Conservation (phyloP, 2,329 filamentous ascomycete genomes). For the Sporothrix luriei region DNA sequence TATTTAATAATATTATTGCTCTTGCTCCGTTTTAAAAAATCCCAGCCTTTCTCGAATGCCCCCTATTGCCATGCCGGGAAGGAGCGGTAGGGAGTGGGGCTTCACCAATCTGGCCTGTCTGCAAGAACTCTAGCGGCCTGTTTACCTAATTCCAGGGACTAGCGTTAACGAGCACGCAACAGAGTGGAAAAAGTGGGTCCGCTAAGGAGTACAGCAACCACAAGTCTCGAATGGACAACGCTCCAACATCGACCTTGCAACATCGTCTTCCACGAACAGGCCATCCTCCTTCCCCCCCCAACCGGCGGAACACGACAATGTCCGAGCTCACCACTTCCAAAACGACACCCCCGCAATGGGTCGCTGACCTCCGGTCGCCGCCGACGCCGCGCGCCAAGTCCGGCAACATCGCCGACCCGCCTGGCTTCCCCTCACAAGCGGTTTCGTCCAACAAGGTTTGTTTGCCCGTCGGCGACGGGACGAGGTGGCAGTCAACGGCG, state of each 20-base stretch:
- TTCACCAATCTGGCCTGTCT: not conserved
- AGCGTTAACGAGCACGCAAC: conserved; percentile 13
- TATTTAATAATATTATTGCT: conserved; percentile 19
- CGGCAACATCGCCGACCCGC: conserved; percentile 75
- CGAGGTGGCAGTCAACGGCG: not conserved
- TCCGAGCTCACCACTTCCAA: conserved; percentile 37
- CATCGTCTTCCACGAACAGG: not conserved
- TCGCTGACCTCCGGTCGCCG: conserved; percentile 73
- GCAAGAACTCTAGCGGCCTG: not conserved
- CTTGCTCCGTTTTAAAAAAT: conserved; percentile 15
- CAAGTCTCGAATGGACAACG: not conserved
- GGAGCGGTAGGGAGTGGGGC: conserved; percentile 16
- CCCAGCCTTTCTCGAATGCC: conserved; percentile 10
- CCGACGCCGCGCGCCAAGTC: conserved; percentile 68
- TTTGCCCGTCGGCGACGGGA: too few species aligned
- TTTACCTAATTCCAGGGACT: not conserved
- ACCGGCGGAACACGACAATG: conserved; percentile 34
- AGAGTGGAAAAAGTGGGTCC: conserved; percentile 12
- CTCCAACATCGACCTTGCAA: not conserved
- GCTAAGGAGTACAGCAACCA: not conserved
- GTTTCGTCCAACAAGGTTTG: conserved; percentile 59
- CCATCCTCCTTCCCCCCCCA: not conserved
- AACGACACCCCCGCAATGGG: conserved; percentile 70
- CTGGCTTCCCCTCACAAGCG: conserved; percentile 69
- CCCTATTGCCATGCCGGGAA: conserved; percentile 31